These are phyloP conservation scores for Quambalaria eucalypti DNA, from an alignment of 1,284 basidiomycete species.

Conservation along the genomic window DNA sequence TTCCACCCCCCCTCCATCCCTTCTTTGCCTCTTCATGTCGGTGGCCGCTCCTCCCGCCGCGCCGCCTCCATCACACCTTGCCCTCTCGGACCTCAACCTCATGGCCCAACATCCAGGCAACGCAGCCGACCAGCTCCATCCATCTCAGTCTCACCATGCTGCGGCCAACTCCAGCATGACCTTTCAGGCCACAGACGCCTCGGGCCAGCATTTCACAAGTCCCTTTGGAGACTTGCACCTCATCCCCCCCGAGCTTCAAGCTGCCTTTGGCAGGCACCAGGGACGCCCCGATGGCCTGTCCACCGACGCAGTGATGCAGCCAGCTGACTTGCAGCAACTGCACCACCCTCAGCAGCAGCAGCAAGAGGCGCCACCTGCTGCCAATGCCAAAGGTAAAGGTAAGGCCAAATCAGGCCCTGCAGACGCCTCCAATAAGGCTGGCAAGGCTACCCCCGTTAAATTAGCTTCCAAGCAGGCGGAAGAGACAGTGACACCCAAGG, in stretches of 20 bases:
- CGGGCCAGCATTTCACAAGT: neutral
- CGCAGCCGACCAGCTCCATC: too few species aligned
- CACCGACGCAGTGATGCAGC: neutral
- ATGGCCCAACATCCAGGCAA: too few species aligned
- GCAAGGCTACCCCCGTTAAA: neutral
- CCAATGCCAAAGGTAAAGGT: neutral
- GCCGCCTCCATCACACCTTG: too few species aligned
- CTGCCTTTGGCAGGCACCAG: neutral
- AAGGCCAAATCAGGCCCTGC: neutral
- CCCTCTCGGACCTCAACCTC: too few species aligned
- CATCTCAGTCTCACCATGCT: too few species aligned
- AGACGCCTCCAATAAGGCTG: neutral
- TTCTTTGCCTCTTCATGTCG: too few species aligned
- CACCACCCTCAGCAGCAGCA: neutral
- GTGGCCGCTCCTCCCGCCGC: too few species aligned
- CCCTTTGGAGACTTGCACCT: neutral
- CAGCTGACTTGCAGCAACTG: too few species aligned
- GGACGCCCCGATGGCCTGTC: neutral
- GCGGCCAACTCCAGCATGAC: too few species aligned
- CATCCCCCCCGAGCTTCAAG: neutral
- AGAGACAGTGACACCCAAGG: neutral
- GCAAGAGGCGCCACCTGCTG: neutral
- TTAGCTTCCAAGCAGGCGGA: neutral
- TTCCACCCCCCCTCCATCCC: too few species aligned
- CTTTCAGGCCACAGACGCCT: neutral